Base-by-base conservation (phyloP, 2,329 filamentous ascomycete genomes). In the Aurifilum marmelostoma region DNA sequence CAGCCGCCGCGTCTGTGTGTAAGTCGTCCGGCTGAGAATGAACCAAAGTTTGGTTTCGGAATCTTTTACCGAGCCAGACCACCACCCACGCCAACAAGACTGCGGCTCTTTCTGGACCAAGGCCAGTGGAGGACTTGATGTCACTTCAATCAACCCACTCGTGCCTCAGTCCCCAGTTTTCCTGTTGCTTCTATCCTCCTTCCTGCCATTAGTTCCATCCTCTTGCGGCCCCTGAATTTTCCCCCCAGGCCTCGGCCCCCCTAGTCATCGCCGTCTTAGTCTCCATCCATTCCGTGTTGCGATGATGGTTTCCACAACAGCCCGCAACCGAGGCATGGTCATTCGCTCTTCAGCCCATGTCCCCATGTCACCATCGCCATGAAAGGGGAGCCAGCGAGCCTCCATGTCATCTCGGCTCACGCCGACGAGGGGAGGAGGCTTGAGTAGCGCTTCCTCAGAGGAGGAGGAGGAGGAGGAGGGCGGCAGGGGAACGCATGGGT, bases 381-480 rank as follows among this genome's bases (percentile, higher is more conserved):
- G 16, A 24, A 56, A 24, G 54, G 61, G 58, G 47, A 63, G 43
- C 32, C 58, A 34, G 66, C 34, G 37, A 37, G 58, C 58, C 52
- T 56, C 47, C 56, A 61, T 12, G 39, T 69, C 61, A 69, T 71
- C 69, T 71, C 69, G 69, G 69, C 69, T 67, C 67, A 65, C 39
- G 32, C 67, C 67, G 69, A 66, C 24, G 34, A 43, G 12, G 58
- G 67, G 6, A 8, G n/a, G n/a, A n/a, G n/a, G n/a, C n/a, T 32
- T 21, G 34, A 34, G 21, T 24, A 4, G 52, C 24, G 21, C n/a
- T 65, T 52, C 24, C 18, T 52, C 11, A 14, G n/a, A 32, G 62
- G 4, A 41, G 41, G 24, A 39, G 24, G 24, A 27, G 56, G 41
- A 27, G n/a, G 9, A 27, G 47, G 16, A 18, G n/a, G n/a, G 39